These are phyloP conservation scores for Pezizomycotina sp. DNA, from an alignment of 2,329 filamentous ascomycete genomes.

Conservation along the genomic window DNA sequence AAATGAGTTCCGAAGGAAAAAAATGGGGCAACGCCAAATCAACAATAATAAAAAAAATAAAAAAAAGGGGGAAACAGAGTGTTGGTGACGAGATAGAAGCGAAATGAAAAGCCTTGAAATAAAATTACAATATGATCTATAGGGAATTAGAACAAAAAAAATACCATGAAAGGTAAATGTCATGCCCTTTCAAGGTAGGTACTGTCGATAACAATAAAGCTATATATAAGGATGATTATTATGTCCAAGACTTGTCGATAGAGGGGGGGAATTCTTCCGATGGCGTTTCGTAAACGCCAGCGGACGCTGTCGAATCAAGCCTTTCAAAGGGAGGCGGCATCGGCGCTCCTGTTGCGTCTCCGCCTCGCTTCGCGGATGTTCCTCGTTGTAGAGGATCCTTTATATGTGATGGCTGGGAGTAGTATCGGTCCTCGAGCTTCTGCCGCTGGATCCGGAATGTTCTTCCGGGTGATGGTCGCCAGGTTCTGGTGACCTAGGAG, in stretches of 20 bases:
- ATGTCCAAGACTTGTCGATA: not conserved
- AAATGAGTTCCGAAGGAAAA: no score
- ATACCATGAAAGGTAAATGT: not conserved
- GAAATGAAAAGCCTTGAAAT: not conserved
- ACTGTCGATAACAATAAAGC: not conserved
- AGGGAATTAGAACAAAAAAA: not conserved
- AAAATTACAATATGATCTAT: not conserved
- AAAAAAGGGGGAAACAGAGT: not conserved
- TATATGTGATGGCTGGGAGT: constrained; percentile 12
- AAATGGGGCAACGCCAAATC: no score
- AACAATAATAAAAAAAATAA: no score
- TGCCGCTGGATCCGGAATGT: no score
- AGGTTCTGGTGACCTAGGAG: no score
- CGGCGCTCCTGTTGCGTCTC: constrained; percentile 4
- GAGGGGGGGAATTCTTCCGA: constrained; percentile 16
- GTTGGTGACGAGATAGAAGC: not conserved
- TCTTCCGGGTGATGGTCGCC: no score
- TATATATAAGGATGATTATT: not conserved
- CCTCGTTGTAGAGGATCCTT: no score
- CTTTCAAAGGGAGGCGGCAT: constrained; percentile 12
- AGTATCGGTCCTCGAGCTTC: constrained; percentile 9
- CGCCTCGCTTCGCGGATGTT: constrained; percentile 13
- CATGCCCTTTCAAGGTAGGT: not conserved
- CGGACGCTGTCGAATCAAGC: constrained; percentile 8
- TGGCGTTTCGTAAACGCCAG: constrained; percentile 13